Base-by-base conservation (phyloP, 2,329 filamentous ascomycete genomes). In the Cladosporium sphaerospermum region DNA sequence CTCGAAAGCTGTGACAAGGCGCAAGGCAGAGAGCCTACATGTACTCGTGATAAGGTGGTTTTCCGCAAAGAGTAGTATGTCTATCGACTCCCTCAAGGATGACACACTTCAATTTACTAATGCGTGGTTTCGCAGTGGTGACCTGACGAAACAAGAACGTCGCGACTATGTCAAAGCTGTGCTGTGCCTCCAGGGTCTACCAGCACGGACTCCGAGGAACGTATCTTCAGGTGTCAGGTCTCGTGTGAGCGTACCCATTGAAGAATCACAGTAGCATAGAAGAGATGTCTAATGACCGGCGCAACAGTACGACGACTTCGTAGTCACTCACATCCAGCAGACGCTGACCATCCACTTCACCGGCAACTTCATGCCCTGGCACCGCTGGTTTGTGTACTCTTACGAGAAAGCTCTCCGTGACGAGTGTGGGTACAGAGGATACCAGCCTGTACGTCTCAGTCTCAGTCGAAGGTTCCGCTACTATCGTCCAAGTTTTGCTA, bases 341-440 rank as follows among this genome's bases (percentile, higher is more conserved):
- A 63, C 61, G 2, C 19, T 62, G 16, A 56, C 28, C 32, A 64
- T 64, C 14, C 61, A 65, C 33, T 59, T 49, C n/a, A 63, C 62
- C 9, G 58, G 53, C 28, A 66, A 59, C 49, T 73, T 73, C 63
- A 57, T 73, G 31, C 45, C 70, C 37, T 74, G 72, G 72, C 72
- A 75, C 54, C 64, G 72, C 2, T 72, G 72, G 58, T 73, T 69
- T 54, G 67, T 64, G 4, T 69, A 73, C 62, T 60, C 67, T 0
- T 74, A 73, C 56, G 73, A 75, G 50, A 63, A 71, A 52, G 69
- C 69, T 1, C 62, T 75, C 2, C 64, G 63, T 9, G 72, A 74
- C 52, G 72, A 75, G 54, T 75, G 73, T 47, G 71, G 70, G 33
- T 75, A 73, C 53, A 67, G 58, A 6, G 72, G 71, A 47, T 66